Percentiles rank a stretch among this genome's conserved stretches.
phyloP scores from a whole-genome alignment of 345 rosid genomes.

The Euphorbia peplus region DNA sequence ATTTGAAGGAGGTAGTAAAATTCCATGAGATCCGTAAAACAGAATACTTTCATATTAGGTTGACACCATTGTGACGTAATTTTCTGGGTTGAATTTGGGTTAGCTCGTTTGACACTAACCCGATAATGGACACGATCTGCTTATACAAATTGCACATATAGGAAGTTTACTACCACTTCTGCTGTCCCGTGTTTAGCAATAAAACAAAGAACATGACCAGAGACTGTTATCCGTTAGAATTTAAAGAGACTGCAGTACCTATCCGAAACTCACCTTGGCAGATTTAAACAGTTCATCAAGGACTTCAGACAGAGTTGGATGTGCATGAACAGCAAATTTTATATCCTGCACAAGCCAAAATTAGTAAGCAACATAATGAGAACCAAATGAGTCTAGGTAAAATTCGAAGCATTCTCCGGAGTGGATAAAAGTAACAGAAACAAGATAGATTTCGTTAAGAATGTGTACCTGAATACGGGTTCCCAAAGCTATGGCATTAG shows the following conservation, averaged over 20 bases:
- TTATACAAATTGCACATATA: no score
- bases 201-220: background rate
- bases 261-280: constrained; percentile 67
- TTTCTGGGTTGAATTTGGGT: no score
- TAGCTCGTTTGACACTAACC: no score
- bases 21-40: no score
- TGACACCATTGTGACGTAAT: no score
- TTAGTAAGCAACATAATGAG: background rate
- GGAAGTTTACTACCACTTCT: no score
- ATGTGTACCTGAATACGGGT: constrained; percentile 67
- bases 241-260: background rate
- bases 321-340: constrained; percentile 93
- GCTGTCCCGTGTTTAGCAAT: no score
- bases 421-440: background rate
- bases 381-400: background rate
- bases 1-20: no score
- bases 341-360: constrained; percentile 57
- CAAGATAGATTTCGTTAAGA: background rate
- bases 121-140: no score
- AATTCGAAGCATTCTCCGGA: background rate
- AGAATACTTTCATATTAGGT: no score
- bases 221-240: background rate
- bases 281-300: constrained; percentile 94
- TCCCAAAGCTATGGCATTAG: constrained; percentile 92
- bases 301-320: constrained; percentile 96